Base-by-base conservation (phyloP, 805 yeast species). In the Ogataea methanolica region DNA sequence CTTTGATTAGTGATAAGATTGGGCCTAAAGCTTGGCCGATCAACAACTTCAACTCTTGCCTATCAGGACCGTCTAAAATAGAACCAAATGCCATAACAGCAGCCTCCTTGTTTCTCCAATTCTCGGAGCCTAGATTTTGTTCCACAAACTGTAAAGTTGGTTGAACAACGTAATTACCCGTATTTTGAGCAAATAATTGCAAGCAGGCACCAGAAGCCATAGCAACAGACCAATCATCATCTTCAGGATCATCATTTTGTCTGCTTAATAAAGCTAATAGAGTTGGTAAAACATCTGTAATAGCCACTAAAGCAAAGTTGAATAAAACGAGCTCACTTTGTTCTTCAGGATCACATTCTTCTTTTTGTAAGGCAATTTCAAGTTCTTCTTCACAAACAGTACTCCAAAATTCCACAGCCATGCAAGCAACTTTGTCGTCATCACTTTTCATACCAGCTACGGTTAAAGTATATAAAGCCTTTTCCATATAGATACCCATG, bases 31-130 rank as follows among this genome's bases (percentile, higher is more conserved):
- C 97, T 71, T 88, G 92, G 33, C 77, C 80, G 52, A 92, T 84
- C 45, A 90, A 75, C 7, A 69, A 68, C 43, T 79, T 79, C 59
- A 89, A 73, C 60, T 85, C 84, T 2, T 76, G 80, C 45, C 80
- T 78, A 53, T 87, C 91, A 31, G 97, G 97, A 19, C 99, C 99
- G 58, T 90, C 98, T 58, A 94, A 75, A 50, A 94, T 88, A 12
- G 97, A 90, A 33, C 99, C 99, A 65, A 94, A 94, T 0, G 99
- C 97, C 99, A 94, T 94, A 6, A 94, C 97, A 2, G 98, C 96
- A 23, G 98, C 98, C 70, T 94, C 99, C 59, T 96, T 83, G 46
- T 80, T 70, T 68, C 94, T 80, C 99, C 99, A 94, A 48, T 74
- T 71, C 15, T 69, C 58, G 17, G 78, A 71, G 3, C 67, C 66